Evolutionary conservation across 108 stramenopile species (phyloP), one percentile per base, ranked within the genome.

Genomic region (Nitzschia sp.): DNA sequence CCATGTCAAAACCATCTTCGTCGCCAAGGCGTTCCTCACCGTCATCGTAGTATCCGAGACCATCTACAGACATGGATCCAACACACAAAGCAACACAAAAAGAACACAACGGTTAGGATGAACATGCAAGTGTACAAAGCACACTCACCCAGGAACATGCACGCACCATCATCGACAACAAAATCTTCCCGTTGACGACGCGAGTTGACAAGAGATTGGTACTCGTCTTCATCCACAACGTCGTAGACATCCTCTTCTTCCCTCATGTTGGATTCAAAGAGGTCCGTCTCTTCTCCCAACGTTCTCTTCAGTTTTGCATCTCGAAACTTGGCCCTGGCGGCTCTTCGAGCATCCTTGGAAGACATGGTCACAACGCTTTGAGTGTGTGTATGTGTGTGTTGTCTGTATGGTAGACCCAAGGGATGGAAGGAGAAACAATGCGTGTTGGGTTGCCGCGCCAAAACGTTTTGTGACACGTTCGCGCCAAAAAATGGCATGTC

Each of bases 21-120:
- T 84, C 87, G n/a, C 80, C 80, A 58, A 90, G 63, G 53, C 83
- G 87, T 75, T 98, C 97, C 81, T 98, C 97, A 20, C 97, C 97
- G 72, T 99, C 95, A 69, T 99, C 98, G 70, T 87, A 79, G 78
- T 99, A 99, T 20, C 97, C 97, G 19, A 98, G 67, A 41, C 97
- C 97, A 52, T 98, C 98, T 87, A 53, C 29, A 43, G 69, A 21
- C 54, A 41, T 19, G 42, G 19, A 51, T 48, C 0, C 34, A 62
- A 70, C 60, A 37, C n/a, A 58, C 62, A 58, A 65, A 10, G 15
- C 41, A 19, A 55, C 44, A 22, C 7, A 48, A 22, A 17, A 25
- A 40, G 29, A 8, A 43, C 26, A 40, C 41, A 11, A 26, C 12
- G 17, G 53, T 41, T 64, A 59, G 10, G 0, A 53, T 41, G 19